These are phyloP conservation scores for Suhomyces emberorum DNA, from an alignment of 805 yeast species.

Conservation along the genomic window DNA sequence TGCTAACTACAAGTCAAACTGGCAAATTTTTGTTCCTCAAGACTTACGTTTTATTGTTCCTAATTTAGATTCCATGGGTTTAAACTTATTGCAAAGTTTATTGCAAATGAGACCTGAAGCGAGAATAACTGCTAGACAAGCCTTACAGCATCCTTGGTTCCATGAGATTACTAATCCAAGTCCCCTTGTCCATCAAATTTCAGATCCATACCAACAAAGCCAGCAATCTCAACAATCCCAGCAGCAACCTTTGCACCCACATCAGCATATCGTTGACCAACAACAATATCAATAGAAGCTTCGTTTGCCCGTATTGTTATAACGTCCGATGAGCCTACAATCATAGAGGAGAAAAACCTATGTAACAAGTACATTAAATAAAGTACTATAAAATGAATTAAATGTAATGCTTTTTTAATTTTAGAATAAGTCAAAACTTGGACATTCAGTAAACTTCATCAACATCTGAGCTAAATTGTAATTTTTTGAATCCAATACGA, in stretches of 20 bases:
- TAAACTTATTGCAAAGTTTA: constrained; percentile 59
- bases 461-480: constrained; percentile 12
- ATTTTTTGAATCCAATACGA: constrained; percentile 11
- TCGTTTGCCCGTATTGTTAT: no score
- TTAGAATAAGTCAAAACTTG: constrained; percentile 4
- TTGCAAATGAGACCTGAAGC: constrained; percentile 62
- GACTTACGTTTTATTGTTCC: constrained; percentile 72
- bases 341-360: no score
- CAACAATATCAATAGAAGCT: constrained; percentile 11
- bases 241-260: constrained; percentile 12
- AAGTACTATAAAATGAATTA: background rate
- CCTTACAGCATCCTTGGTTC: constrained; percentile 75
- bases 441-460: constrained; percentile 11
- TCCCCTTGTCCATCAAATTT: constrained; percentile 30
- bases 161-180: constrained; percentile 57
- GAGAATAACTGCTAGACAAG: constrained; percentile 58
- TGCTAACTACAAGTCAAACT: constrained; percentile 82
- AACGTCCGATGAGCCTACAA: no score
- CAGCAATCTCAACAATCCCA: constrained; percentile 12
- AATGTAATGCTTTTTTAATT: background rate
- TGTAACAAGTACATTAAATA: no score
- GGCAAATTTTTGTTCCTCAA: constrained; percentile 85
- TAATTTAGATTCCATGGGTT: constrained; percentile 64
- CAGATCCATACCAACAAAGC: constrained; percentile 31
- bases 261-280: constrained; percentile 13